These are phyloP conservation scores for Nicotiana otophora DNA, from an alignment of 257 asterid species.

Conservation along the genomic window DNA sequence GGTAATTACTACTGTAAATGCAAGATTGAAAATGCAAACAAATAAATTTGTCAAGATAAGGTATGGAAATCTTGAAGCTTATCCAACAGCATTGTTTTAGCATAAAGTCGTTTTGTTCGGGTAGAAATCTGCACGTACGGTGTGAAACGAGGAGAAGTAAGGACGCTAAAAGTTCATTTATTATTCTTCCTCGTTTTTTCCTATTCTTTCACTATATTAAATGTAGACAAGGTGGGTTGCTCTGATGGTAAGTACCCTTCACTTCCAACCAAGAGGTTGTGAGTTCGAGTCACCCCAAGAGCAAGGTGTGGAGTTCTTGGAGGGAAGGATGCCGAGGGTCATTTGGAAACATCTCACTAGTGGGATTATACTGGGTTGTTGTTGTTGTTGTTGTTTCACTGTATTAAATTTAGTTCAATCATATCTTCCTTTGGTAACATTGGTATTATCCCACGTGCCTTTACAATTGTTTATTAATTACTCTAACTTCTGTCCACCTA, in stretches of 20 bases:
- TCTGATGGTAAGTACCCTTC: no score
- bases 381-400: no score
- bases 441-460: neutral
- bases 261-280: no score
- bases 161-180: neutral
- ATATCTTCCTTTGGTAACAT: neutral
- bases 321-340: no score
- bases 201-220: neutral
- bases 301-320: no score
- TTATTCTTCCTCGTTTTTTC: no score
- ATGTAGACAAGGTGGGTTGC: no score
- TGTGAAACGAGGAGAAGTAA: neutral
- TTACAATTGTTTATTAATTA: no score
- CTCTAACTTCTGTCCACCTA: no score
- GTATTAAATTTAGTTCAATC: neutral
- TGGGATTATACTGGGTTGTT: no score
- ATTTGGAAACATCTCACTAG: no score
- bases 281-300: no score
- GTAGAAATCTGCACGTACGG: neutral
- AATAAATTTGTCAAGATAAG: neutral
- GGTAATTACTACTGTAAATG: neutral
- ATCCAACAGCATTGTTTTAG: neutral
- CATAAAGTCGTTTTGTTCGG: neutral
- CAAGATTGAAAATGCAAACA: neutral
- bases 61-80: neutral